Evolutionary conservation across 2,329 filamentous ascomycete genomes (phyloP), one percentile per base, ranked within the genome.

Genomic region (Colletotrichum sp.): DNA sequence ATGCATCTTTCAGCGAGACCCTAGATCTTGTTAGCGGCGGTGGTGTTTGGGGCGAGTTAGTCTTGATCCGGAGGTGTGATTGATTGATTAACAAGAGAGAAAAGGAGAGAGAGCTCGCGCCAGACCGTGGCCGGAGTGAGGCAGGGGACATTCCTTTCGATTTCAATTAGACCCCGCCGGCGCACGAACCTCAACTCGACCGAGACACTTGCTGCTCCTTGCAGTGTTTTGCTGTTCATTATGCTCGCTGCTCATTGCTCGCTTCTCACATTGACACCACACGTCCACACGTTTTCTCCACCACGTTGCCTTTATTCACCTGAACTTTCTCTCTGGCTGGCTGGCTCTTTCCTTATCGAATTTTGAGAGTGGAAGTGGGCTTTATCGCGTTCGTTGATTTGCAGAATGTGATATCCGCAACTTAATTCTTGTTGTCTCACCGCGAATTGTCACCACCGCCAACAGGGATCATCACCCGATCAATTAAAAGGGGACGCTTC

Each of bases 1-100:
- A 49, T 62, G 30, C 66, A 34, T 69, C 30, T 62, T 32, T 49
- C 21, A 26, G 49, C 36, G 6, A 24, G 34, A 63, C 28, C 55
- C 68, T 62, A 15, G 68, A 34, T 62, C 34, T 69, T 70, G 24
- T 12, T 65, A 64, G 62, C 62, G 62, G 32, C 16, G 34, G 21
- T 44, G 62, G 62, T 10, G 36, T 24, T 28, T 44, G 24, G 30
- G n/a, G 30, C 26, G 8, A 18, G 21, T 60, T 76, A 73, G 64
- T 55, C 74, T 74, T 44, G 70, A 76, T 76, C 74, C 74, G 70
- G 74, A 65, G 34, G n/a, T 30, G 24, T 12, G 12, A 36, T 8
- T 21, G 13, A 64, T 52, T 52, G n/a, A 49, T 49, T 49, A 49
- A 49, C 18, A 18, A 52, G 44, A 52, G 12, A 52, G 10, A 21